Percentiles rank a stretch among this genome's conserved stretches.
These are phyloP conservation scores for Thelonectria rubi DNA, from an alignment of 2,329 filamentous ascomycete genomes.

Conservation along the genomic window DNA sequence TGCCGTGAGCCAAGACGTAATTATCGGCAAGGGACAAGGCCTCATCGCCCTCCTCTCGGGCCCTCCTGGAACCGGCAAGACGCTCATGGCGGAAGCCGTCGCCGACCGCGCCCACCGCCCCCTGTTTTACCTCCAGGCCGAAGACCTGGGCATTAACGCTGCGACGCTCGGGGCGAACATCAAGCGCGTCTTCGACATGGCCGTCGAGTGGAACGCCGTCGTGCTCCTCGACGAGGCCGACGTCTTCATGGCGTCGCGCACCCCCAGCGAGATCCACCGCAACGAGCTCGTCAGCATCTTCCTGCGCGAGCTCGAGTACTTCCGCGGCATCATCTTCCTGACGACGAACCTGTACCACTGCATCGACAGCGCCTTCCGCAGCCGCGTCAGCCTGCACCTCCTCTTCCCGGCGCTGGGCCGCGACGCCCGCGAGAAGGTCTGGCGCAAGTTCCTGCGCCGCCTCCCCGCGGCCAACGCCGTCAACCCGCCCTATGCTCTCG, in stretches of 20 bases:
- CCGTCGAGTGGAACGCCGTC: conserved; percentile 60
- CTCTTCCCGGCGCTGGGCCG: conserved; percentile 52
- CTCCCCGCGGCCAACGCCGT: conserved; percentile 34
- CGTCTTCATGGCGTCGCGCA: conserved; percentile 60
- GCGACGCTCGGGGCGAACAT: conserved; percentile 57
- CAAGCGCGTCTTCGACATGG: conserved; percentile 57
- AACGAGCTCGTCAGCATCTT: conserved; percentile 61
- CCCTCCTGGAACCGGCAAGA: conserved; percentile 58
- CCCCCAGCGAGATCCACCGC: conserved; percentile 55
- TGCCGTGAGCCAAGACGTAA: conserved; percentile 50
- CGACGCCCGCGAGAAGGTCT: conserved; percentile 52
- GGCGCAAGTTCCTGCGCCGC: conserved; percentile 57
- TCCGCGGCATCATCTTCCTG: conserved; percentile 55
- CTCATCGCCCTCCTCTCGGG: conserved; percentile 57
- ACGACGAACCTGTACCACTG: conserved; percentile 55
- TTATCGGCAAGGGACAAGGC: conserved; percentile 54
- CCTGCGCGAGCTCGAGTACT: conserved; percentile 57
- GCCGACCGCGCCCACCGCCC: conserved; percentile 55
- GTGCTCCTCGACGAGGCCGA: conserved; percentile 63
- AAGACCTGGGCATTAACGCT: conserved; percentile 58
- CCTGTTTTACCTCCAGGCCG: conserved; percentile 56
- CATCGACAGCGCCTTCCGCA: conserved; percentile 56
- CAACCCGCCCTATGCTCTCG: not conserved
- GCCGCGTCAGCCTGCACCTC: conserved; percentile 58
- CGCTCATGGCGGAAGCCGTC: conserved; percentile 55